phyloP scores from a whole-genome alignment of 176 grass and related monocot species.

The Zea mays region Zm-B73-REFERENCE-NAM-5.0 NC_050096.1:85241001-85241500 shows the following conservation, averaged over 20 bases:
- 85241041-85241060: not conserved
- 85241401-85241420: slow-evolving; percentile 63
- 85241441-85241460: slow-evolving; percentile 47
- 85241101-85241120: not conserved
- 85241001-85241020: slow-evolving; percentile 37
- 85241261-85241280: slow-evolving; percentile 73
- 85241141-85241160: slow-evolving; percentile 82
- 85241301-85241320: slow-evolving; percentile 74
- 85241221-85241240: slow-evolving; percentile 49
- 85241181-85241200: slow-evolving; percentile 69
- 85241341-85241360: slow-evolving; percentile 80
- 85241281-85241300: slow-evolving; percentile 50
- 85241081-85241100: not conserved
- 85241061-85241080: not conserved
- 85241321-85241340: slow-evolving; percentile 53
- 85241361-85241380: slow-evolving; percentile 68
- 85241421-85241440: slow-evolving; percentile 64
- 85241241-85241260: slow-evolving; percentile 64
- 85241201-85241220: slow-evolving; percentile 57
- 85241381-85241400: slow-evolving; percentile 64
- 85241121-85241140: not conserved
- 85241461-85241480: slow-evolving; percentile 48
- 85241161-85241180: slow-evolving; percentile 66
- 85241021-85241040: not conserved
- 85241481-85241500: slow-evolving; percentile 63